Base-by-base conservation (phyloP, 371 early-diverging fungal species). In the Mucor velutinosus region DNA sequence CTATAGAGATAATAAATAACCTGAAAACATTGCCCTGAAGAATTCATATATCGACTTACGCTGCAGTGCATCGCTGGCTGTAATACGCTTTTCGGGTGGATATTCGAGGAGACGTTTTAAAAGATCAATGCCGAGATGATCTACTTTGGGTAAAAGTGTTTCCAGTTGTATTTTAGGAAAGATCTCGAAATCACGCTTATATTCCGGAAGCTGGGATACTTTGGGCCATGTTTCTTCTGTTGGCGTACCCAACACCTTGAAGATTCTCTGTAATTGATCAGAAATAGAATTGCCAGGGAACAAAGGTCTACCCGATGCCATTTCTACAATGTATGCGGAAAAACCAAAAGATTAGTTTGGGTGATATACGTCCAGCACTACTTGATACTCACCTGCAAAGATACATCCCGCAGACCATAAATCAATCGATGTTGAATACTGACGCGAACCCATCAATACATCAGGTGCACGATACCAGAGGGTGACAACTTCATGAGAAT, bases 331-430 rank as follows among this genome's bases (percentile, higher is more conserved):
- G 27, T 32, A 56, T 30, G 56, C 56, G 32, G 29, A 32, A n/a
- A 17, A 32, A 27, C 32, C 32, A 17, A 30, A 30, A 14, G 37
- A 12, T 37, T 37, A 37, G 37, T 37, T 14, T 30, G 14, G 10
- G 8, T 56, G 25, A 25, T 35, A 8, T 33, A 7, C 7, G 33
- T 33, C 7, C 7, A 33, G 7, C 8, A 33, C 7, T 33, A 33
- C 33, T 33, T 33, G 33, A n/a, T 7, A 7, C 7, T 71, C 71
- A 86, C 93, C 95, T 51, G 93, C 94, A 80, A 95, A 89, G 47
- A 99, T 99, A 82, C 99, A 99, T 29, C 99, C 99, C 25, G 96
- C 91, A 33, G 97, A 96, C 99, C 99, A 99, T 45, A 99, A 88
- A 83, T 99, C 99, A 69, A 99, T 97, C 4, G 96, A 95, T 19